These are phyloP conservation scores for Cladophialophora bantiana DNA, from an alignment of 2,329 filamentous ascomycete genomes.

Conservation along the genomic window DNA sequence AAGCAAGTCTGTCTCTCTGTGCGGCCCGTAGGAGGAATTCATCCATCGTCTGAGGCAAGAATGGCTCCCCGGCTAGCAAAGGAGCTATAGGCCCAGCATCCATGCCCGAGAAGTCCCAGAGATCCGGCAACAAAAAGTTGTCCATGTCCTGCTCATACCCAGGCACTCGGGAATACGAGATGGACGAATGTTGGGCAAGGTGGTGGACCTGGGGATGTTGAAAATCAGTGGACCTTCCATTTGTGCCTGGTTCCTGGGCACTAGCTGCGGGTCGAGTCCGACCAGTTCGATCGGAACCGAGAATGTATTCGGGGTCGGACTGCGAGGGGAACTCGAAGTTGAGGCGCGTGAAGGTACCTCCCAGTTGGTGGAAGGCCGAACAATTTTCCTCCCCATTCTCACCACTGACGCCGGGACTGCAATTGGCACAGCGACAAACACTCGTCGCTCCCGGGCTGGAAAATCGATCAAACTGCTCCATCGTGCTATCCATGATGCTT, in stretches of 20 bases:
- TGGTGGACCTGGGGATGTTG: too few relatives aligned
- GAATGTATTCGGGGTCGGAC: background rate
- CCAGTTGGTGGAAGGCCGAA: constrained; percentile 12
- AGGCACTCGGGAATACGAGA: background rate
- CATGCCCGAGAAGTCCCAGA: background rate
- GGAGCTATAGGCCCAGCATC: background rate
- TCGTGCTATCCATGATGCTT: constrained; percentile 14
- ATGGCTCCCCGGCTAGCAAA: background rate
- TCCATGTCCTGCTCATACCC: background rate
- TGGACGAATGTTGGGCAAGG: background rate
- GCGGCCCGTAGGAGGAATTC: background rate
- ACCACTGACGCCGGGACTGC: background rate
- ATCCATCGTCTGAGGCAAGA: background rate
- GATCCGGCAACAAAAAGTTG: background rate
- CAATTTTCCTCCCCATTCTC: background rate
- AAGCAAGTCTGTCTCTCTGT: too few relatives aligned
- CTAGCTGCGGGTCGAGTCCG: too few relatives aligned
- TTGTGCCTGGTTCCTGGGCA: too few relatives aligned
- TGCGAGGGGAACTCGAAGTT: constrained; percentile 7
- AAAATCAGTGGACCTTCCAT: too few relatives aligned
- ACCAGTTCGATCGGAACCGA: too few relatives aligned
- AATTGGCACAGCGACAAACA: constrained; percentile 4
- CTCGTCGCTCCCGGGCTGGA: background rate
- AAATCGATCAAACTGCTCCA: constrained; percentile 11
- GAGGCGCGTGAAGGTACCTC: background rate